Percentiles rank a stretch among this genome's conserved stretches.
These are phyloP conservation scores for Tranzscheliella williamsii DNA, from an alignment of 1,284 basidiomycete genomes.

Conservation along the genomic window DNA sequence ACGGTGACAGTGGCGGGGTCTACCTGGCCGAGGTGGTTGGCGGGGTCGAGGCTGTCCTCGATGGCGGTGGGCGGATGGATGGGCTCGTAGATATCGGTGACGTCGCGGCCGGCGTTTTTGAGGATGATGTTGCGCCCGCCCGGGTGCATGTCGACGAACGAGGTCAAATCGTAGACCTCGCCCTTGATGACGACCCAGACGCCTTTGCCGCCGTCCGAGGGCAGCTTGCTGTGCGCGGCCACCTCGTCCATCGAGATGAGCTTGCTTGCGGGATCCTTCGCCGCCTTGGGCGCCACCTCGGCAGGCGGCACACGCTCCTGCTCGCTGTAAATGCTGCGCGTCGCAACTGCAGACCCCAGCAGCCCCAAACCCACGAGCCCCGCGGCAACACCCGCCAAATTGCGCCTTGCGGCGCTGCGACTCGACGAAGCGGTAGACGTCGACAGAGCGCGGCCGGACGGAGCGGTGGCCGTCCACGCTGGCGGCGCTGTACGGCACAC, in stretches of 20 bases:
- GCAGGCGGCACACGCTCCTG: conserved; percentile 7
- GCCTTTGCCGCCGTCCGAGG: conserved; percentile 33
- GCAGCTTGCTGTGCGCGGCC: conserved; percentile 38
- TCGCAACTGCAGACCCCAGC: conserved; percentile 10
- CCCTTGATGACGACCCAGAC: conserved; percentile 58
- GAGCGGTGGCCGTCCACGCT: too few relatives aligned
- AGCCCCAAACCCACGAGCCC: conserved; percentile 26
- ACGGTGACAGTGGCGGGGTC: conserved; percentile 39
- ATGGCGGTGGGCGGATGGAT: conserved; percentile 57
- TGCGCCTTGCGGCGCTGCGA: too few relatives aligned
- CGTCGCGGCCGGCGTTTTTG: conserved; percentile 77
- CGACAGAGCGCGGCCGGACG: too few relatives aligned
- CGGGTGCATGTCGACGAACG: conserved; percentile 77
- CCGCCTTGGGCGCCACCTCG: conserved; percentile 13
- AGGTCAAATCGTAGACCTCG: conserved; percentile 68
- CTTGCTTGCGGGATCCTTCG: conserved; percentile 17
- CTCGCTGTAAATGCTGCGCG: conserved; percentile 16
- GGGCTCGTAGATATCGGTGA: conserved; percentile 61
- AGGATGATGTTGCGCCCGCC: conserved; percentile 78
- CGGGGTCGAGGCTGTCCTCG: conserved; percentile 46
- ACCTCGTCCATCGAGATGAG: conserved; percentile 52
- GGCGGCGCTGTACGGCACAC: too few relatives aligned
- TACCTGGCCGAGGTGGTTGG: conserved; percentile 48
- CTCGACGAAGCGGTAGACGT: too few relatives aligned
- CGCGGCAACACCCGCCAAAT: conserved; percentile 3